Percentiles rank a stretch among this genome's conserved stretches.
Conservation (phyloP, 2,329 filamentous ascomycete species). For the Daldinia sp. region DNA sequence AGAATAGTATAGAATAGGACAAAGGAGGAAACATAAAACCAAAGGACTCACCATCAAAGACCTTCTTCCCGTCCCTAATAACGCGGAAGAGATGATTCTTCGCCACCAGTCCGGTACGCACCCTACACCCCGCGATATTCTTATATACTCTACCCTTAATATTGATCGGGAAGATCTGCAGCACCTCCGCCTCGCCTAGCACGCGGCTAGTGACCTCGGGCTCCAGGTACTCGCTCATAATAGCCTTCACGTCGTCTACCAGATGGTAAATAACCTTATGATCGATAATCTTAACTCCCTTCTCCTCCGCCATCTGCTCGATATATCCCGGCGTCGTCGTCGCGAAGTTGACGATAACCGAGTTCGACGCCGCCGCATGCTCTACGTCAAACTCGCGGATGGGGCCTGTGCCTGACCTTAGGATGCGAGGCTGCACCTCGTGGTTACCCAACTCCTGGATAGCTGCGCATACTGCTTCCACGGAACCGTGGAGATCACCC, state of each 20-base stretch:
- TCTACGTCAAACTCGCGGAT: constrained; percentile 90
- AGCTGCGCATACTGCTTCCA: constrained; percentile 86
- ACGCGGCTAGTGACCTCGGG: constrained; percentile 77
- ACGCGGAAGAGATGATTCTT: constrained; percentile 76
- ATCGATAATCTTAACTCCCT: constrained; percentile 82
- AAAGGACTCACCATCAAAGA: constrained; percentile 81
- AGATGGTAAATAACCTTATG: constrained; percentile 89
- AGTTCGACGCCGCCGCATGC: constrained; percentile 81
- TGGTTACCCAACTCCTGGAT: constrained; percentile 84
- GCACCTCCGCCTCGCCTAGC: constrained; percentile 87
- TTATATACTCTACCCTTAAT: constrained; percentile 76
- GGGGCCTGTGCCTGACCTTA: constrained; percentile 81
- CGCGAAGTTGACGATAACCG: constrained; percentile 90
- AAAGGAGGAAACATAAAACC: not conserved
- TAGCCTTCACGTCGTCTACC: constrained; percentile 76
- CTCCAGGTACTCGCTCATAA: constrained; percentile 76
- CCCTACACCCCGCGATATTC: constrained; percentile 87
- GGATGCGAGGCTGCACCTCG: constrained; percentile 81
- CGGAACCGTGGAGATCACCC: constrained; percentile 92
- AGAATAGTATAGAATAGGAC: constrained; percentile 16
- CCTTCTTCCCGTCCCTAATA: constrained; percentile 73
- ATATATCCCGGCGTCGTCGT: constrained; percentile 75
- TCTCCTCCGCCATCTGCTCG: constrained; percentile 74
- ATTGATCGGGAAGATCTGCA: constrained; percentile 86
- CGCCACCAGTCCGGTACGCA: constrained; percentile 82